A percentile compares a stretch with the other conserved stretches of the same genome.
Conservation (phyloP, 208 protist species). For the Naegleria fowleri region DNA sequence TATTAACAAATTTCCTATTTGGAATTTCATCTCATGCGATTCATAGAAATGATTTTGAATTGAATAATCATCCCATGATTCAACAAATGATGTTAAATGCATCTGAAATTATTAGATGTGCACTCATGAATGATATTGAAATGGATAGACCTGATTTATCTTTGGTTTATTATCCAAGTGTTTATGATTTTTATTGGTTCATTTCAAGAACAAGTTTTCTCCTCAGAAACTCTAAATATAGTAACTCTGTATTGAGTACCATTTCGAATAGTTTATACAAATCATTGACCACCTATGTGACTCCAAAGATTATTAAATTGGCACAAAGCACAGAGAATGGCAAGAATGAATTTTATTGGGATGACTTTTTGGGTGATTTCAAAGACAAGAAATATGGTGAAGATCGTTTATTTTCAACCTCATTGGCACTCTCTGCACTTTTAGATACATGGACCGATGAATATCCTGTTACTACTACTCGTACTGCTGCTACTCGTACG, state of each 20-base stretch:
- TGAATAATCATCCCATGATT: neutral
- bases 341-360: neutral
- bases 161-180: conserved; percentile 15
- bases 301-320: neutral
- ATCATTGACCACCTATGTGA: neutral
- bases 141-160: conserved; percentile 20
- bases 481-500: too few relatives aligned
- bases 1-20: conserved; percentile 21
- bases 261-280: neutral
- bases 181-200: conserved; percentile 28
- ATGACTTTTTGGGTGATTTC: conserved; percentile 27
- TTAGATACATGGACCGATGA: conserved; percentile 13
- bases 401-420: conserved; percentile 22
- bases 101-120: conserved; percentile 11
- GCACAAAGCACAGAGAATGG: neutral
- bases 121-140: conserved; percentile 15
- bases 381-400: neutral
- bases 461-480: neutral
- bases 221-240: neutral
- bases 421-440: neutral
- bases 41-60: neutral
- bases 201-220: neutral
- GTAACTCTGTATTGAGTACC: neutral
- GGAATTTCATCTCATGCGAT: neutral
- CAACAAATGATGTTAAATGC: neutral